A percentile compares a stretch with the other conserved stretches of the same genome.
These are phyloP conservation scores for Macadamia tetraphylla DNA, from an alignment of 164 flowering plant genomes.

Conservation along the genomic window DNA sequence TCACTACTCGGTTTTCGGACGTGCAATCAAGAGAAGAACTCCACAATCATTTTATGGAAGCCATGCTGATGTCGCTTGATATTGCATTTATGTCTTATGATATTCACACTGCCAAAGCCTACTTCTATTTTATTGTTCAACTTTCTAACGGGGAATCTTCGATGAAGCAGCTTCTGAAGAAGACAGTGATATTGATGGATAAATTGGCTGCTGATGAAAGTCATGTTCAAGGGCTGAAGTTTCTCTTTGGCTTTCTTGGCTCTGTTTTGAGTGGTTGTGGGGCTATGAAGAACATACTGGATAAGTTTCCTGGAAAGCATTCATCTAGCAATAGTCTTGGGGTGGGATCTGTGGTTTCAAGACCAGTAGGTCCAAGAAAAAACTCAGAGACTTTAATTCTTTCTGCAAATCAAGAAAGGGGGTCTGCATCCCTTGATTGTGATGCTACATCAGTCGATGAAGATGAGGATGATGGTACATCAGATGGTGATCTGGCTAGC, in stretches of 20 bases:
- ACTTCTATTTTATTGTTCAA: constrained; percentile 68
- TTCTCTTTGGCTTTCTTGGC: constrained; percentile 68
- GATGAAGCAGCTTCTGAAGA: constrained; percentile 53
- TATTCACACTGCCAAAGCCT: constrained; percentile 62
- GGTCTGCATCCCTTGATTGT: constrained; percentile 65
- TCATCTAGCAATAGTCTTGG: constrained; percentile 37
- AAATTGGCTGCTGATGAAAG: constrained; percentile 61
- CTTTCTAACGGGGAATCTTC: constrained; percentile 58
- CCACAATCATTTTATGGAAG: constrained; percentile 56
- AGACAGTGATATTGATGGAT: constrained; percentile 56
- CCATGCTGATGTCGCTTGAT: constrained; percentile 64
- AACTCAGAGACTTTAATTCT: constrained; percentile 54
- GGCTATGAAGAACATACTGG: constrained; percentile 37
- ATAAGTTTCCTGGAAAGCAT: constrained; percentile 43
- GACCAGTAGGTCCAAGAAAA: constrained; percentile 50
- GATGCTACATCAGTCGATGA: constrained; percentile 94
- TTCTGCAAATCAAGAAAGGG: constrained; percentile 63
- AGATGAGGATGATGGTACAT: constrained; percentile 99
- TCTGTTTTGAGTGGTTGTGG: constrained; percentile 58
- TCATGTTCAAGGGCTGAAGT: constrained; percentile 71
- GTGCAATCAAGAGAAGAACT: constrained; percentile 41
- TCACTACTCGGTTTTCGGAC: constrained; percentile 47
- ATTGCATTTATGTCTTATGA: constrained; percentile 67
- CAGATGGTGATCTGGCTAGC: constrained; percentile 94
- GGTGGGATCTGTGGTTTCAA: constrained; percentile 39